Evolutionary conservation across 345 rosid genomes (phyloP), one percentile per base, ranked within the genome.

Genomic region (Linum lewisii): DNA sequence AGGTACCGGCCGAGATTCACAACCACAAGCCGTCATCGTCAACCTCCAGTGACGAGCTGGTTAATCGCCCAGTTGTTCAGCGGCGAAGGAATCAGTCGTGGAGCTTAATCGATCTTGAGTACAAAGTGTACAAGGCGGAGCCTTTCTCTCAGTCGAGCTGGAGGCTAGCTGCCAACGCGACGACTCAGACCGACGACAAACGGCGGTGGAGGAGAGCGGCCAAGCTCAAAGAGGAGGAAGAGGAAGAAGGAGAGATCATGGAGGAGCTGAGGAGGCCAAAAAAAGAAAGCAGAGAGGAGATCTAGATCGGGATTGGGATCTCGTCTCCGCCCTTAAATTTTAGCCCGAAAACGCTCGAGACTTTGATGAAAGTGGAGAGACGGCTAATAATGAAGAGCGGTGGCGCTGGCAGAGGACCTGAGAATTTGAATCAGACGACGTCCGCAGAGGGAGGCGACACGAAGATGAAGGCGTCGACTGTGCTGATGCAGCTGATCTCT

Each of bases 251-350:
- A 14, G 77, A 73, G 21, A 15, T 58, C 53, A 62, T 54, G n/a
- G 69, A 50, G 8, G 65, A 36, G 47, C 20, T 16, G n/a, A n/a
- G n/a, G 68, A 78, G 47, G 64, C 45, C 67, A 23, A 95, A 81
- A 42, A 79, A 88, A 73, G 63, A 76, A 68, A 42, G 47, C 60
- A 75, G 85, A 74, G 96, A 80, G 36, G 76, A 72, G 67, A 63
- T 72, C 58, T 97, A 84, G 80, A 82, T 29, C 4, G 34, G 34
- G 34, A 29, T 29, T 8, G 34, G n/a, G 34, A 29, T 86, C 59
- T 93, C 97, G 2, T 95, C 99, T 63, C 99, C 99, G 7, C 97
- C 88, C 77, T 87, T 88, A 2, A 94, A 93, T 79, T 93, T 97
- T 21, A 93, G 99, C 49, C 95, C 97, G 1, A 94, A 89, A 67